Percentiles rank a stretch among this genome's conserved stretches.
Evolutionary conservation across 2,329 filamentous ascomycete genomes (phyloP).

Genomic region (Colletotrichum spinosum): DNA sequence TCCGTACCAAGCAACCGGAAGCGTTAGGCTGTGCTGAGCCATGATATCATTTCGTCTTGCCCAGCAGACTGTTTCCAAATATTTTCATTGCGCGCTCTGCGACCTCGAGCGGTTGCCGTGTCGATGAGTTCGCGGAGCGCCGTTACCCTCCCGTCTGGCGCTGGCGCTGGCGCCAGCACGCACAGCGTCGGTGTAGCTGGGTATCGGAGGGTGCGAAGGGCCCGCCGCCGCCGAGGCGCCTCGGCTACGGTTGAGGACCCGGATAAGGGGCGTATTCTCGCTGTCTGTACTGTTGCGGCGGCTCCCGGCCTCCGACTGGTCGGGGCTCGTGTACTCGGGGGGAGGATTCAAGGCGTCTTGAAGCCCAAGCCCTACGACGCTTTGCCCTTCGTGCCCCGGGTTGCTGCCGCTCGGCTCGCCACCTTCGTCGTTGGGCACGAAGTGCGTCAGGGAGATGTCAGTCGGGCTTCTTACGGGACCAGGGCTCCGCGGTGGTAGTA

Average conservation of each 20-base stretch:
- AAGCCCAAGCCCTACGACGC: constrained; percentile 56
- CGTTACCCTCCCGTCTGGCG: constrained; percentile 59
- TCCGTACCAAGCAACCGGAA: constrained; percentile 2
- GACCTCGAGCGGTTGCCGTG: constrained; percentile 38
- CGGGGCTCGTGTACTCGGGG: constrained; percentile 78
- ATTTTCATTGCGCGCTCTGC: constrained; percentile 37
- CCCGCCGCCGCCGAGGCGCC: constrained; percentile 56
- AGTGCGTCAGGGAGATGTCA: constrained; percentile 92
- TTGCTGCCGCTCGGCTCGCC: constrained; percentile 72
- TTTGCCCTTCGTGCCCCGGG: constrained; percentile 43
- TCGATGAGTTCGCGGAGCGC: constrained; percentile 42
- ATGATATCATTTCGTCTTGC: constrained; percentile 35
- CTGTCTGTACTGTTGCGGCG: constrained; percentile 68
- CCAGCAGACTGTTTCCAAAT: constrained; percentile 28
- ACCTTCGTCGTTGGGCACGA: constrained; percentile 77
- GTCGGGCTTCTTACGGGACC: constrained; percentile 92
- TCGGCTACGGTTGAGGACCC: constrained; percentile 62
- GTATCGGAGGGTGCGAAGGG: constrained; percentile 74
- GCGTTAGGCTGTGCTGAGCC: constrained; percentile 9
- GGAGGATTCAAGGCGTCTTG: constrained; percentile 72
- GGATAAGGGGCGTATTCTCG: constrained; percentile 65
- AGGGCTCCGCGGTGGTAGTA: constrained; percentile 83
- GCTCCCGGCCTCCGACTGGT: constrained; percentile 67
- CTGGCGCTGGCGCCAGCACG: constrained; percentile 65
- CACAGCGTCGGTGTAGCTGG: constrained; percentile 84